A percentile compares a stretch with the other conserved stretches of the same genome.
Conservation (phyloP, 2,329 filamentous ascomycete species). For the Sclerotinia trifoliorum region DNA sequence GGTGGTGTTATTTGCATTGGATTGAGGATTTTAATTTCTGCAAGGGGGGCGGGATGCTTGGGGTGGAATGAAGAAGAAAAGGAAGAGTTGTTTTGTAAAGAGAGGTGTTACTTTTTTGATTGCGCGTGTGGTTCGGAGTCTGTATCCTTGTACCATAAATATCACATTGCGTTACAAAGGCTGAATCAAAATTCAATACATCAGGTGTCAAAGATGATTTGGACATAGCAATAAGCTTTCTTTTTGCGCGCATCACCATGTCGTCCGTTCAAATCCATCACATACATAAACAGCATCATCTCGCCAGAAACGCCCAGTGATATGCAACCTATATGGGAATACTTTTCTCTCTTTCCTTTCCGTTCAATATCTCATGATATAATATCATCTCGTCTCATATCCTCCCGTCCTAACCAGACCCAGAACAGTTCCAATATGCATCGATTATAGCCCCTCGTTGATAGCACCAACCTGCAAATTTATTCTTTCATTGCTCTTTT, state of each 20-base stretch:
- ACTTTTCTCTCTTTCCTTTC: slow-evolving; percentile 1
- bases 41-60: not conserved
- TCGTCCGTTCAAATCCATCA: not conserved
- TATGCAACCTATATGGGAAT: slow-evolving; percentile 19
- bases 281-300: slow-evolving; percentile 16
- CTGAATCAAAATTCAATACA: not conserved
- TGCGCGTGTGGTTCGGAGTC: not conserved
- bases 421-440: slow-evolving; percentile 23
- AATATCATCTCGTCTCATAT: not conserved
- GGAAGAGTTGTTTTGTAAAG: not conserved
- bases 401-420: not conserved
- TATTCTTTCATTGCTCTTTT: not conserved
- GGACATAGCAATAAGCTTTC: not conserved
- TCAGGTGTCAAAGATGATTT: not conserved
- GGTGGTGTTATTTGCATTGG: not conserved
- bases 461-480: not conserved
- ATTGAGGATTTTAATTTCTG: not conserved
- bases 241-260: not conserved
- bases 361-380: not conserved
- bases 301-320: slow-evolving; percentile 19
- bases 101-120: not conserved
- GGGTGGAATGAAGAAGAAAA: not conserved
- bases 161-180: not conserved
- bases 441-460: slow-evolving; percentile 4
- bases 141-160: not conserved